Percentiles rank a stretch among this genome's conserved stretches.
Evolutionary conservation across 2,329 filamentous ascomycete species (phyloP).

Genomic region (Cyclaneusma minus): DNA sequence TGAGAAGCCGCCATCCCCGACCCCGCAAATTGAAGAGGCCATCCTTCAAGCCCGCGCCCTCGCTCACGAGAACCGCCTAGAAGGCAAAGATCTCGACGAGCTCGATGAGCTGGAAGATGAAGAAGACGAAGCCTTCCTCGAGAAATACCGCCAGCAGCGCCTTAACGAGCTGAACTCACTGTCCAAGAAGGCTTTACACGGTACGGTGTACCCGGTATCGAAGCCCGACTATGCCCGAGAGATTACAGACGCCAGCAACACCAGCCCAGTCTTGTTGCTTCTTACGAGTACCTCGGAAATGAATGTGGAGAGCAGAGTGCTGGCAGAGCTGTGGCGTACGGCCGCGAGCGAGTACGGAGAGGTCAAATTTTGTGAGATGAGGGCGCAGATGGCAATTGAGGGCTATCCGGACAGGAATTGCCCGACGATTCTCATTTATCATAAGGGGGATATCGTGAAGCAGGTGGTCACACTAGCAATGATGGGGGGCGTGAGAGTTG

Average conservation of each 20-base stretch:
- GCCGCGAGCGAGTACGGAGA: constrained; percentile 78
- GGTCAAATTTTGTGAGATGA: constrained; percentile 95
- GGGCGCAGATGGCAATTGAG: constrained; percentile 84
- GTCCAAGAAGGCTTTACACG: constrained; percentile 64
- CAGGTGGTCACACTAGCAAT: constrained; percentile 83
- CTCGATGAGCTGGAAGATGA: constrained; percentile 87
- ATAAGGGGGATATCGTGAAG: constrained; percentile 79
- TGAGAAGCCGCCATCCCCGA: constrained; percentile 92
- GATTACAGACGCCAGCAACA: constrained; percentile 77
- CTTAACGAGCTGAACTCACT: constrained; percentile 67
- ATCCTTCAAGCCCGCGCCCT: constrained; percentile 67
- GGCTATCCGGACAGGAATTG: constrained; percentile 92
- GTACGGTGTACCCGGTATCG: constrained; percentile 81
- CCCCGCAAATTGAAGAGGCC: constrained; percentile 90
- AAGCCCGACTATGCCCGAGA: constrained; percentile 88
- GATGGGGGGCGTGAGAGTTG: constrained; percentile 56
- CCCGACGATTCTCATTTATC: constrained; percentile 84
- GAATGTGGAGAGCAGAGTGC: constrained; percentile 71
- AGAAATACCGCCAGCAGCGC: constrained; percentile 76
- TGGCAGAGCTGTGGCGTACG: constrained; percentile 75
- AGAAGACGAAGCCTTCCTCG: constrained; percentile 84
- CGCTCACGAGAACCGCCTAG: constrained; percentile 81
- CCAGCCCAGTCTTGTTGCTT: constrained; percentile 58
- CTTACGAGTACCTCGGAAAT: constrained; percentile 63
- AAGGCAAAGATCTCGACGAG: constrained; percentile 90